These are phyloP conservation scores for Physocladia obscura DNA, from an alignment of 192 early-diverging fungal genomes.

Conservation along the genomic window DNA sequence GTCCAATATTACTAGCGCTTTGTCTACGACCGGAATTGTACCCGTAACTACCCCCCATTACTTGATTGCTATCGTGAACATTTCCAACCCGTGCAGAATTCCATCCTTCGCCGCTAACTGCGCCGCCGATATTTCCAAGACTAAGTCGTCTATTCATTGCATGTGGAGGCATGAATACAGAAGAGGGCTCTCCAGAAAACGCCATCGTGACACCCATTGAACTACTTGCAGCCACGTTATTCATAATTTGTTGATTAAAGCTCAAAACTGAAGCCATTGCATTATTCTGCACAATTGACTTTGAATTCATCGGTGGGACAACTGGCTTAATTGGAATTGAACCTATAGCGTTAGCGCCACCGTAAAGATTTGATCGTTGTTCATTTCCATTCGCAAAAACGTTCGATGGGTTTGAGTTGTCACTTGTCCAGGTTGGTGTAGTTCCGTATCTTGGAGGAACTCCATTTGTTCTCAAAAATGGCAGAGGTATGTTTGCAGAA, in stretches of 20 bases:
- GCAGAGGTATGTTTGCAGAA: no score
- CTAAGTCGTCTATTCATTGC: neutral
- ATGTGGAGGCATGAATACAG: no score
- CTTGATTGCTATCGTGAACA: neutral
- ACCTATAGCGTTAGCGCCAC: neutral
- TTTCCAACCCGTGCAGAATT: neutral
- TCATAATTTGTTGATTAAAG: conserved; percentile 27
- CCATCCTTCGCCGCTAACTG: neutral
- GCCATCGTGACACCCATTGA: neutral
- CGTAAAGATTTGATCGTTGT: neutral
- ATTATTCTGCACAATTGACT: neutral
- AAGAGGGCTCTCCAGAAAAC: no score
- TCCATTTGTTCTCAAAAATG: no score
- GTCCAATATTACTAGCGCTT: no score
- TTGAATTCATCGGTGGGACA: neutral
- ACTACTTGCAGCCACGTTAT: neutral
- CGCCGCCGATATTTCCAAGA: neutral
- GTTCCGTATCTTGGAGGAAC: neutral
- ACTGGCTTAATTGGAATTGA: neutral
- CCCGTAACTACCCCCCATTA: neutral
- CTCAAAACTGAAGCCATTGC: conserved; percentile 21
- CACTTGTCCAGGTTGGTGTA: neutral
- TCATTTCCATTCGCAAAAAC: neutral
- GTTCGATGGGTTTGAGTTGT: neutral
- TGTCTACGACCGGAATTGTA: neutral